These are phyloP conservation scores for Thamnidium elegans DNA, from an alignment of 192 early-diverging fungal genomes.

Conservation along the genomic window DNA sequence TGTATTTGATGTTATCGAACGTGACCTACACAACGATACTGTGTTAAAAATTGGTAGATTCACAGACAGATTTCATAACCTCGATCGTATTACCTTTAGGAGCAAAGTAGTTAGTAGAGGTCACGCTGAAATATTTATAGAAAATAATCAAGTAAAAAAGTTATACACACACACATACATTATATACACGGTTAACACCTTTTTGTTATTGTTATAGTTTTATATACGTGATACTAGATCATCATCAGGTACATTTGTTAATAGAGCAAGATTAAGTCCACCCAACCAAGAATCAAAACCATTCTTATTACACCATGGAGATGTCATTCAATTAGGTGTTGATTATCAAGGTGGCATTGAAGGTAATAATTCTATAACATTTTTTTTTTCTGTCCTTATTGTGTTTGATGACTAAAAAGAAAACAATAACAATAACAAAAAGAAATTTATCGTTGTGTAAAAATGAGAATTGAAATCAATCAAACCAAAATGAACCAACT, in stretches of 20 bases:
- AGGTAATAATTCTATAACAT: slow-evolving; percentile 37
- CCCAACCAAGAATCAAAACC: slow-evolving; percentile 82
- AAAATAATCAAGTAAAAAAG: slow-evolving; percentile 55
- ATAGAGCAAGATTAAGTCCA: slow-evolving; percentile 88
- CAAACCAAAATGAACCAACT: background rate
- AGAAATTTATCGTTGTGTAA: slow-evolving; percentile 94
- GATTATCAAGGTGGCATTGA: slow-evolving; percentile 93
- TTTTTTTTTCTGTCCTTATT: too few relatives aligned
- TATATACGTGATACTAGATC: slow-evolving; percentile 93
- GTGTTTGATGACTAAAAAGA: too few relatives aligned
- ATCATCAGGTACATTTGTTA: slow-evolving; percentile 97
- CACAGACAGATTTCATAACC: slow-evolving; percentile 39
- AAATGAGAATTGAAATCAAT: slow-evolving; percentile 76
- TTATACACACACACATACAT: slow-evolving; percentile 6
- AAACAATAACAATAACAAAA: slow-evolving; percentile 3
- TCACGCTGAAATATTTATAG: slow-evolving; percentile 87
- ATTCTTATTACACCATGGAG: slow-evolving; percentile 80
- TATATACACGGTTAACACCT: background rate
- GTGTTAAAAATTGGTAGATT: slow-evolving; percentile 40
- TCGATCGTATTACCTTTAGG: slow-evolving; percentile 64
- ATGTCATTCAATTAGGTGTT: slow-evolving; percentile 93
- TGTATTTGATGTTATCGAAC: slow-evolving; percentile 53
- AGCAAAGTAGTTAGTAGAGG: slow-evolving; percentile 82
- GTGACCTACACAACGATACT: slow-evolving; percentile 29
- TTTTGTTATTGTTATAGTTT: slow-evolving; percentile 56